These are phyloP conservation scores for Quercus wislizeni DNA, from an alignment of 306 rosid species.

Conservation along the genomic window DNA sequence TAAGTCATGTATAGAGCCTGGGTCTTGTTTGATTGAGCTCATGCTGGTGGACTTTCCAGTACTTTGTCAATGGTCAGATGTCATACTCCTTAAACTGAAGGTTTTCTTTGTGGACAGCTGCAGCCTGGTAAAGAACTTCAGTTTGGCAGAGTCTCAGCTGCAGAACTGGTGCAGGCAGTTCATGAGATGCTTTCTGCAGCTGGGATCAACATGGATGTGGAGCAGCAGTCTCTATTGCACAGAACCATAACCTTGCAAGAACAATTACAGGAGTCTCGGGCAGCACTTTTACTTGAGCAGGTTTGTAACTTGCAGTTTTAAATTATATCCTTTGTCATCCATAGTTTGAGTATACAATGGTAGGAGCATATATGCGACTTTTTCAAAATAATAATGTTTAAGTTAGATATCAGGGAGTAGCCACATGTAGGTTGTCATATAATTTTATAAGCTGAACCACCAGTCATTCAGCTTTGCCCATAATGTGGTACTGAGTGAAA, in stretches of 20 bases:
- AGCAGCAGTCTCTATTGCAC: constrained; percentile 74
- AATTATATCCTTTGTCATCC: constrained; percentile 4
- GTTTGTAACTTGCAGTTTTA: constrained; percentile 40
- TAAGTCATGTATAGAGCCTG: neutral
- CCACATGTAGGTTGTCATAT: neutral
- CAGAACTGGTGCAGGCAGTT: constrained; percentile 89
- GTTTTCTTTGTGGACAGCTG: constrained; percentile 32
- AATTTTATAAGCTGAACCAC: neutral
- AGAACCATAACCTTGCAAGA: constrained; percentile 78
- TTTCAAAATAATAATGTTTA: neutral
- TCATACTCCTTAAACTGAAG: constrained; percentile 35
- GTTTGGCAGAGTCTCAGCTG: constrained; percentile 79
- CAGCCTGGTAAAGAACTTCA: constrained; percentile 54
- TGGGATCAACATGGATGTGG: constrained; percentile 83
- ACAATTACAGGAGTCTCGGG: constrained; percentile 77
- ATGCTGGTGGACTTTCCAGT: neutral
- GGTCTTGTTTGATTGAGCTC: neutral
- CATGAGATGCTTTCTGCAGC: constrained; percentile 91
- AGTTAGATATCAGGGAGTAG: neutral
- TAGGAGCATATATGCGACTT: neutral
- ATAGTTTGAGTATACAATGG: neutral
- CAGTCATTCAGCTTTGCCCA: neutral
- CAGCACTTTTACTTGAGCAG: constrained; percentile 82
- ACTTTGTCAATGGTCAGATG: neutral
- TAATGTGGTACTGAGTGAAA: neutral